phyloP scores from a whole-genome alignment of 805 yeast genomes.

The Limtongia smithiae region DNA sequence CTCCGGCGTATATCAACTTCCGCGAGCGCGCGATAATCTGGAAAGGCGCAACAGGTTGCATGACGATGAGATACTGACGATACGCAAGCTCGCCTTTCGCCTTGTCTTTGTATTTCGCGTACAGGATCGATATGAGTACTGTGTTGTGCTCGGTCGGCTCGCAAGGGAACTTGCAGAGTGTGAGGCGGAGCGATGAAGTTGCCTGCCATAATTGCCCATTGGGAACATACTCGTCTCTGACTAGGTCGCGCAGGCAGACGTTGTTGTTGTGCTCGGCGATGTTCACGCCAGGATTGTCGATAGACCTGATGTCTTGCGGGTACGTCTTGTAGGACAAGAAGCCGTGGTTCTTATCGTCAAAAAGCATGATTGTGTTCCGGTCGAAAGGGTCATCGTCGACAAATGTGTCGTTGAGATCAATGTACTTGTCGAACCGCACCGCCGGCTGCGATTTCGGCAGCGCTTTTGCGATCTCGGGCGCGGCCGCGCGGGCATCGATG shows the following conservation, averaged over 20 bases:
- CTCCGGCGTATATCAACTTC: slow-evolving; percentile 21
- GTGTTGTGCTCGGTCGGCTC: slow-evolving; percentile 25
- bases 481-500: slow-evolving; percentile 18
- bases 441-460: slow-evolving; percentile 15
- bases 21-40: slow-evolving; percentile 19
- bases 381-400: slow-evolving; percentile 5
- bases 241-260: background rate
- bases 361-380: slow-evolving; percentile 19
- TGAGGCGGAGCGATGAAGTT: slow-evolving; percentile 19
- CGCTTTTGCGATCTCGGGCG: slow-evolving; percentile 10
- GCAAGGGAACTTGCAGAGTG: slow-evolving; percentile 27
- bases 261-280: background rate
- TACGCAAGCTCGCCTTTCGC: slow-evolving; percentile 10
- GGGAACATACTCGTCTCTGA: background rate
- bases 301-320: background rate
- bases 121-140: slow-evolving; percentile 15
- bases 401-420: slow-evolving; percentile 12
- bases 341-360: slow-evolving; percentile 10
- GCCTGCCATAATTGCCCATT: slow-evolving; percentile 13
- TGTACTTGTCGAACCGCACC: slow-evolving; percentile 6
- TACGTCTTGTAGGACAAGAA: slow-evolving; percentile 12
- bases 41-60: slow-evolving; percentile 23
- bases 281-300: background rate
- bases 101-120: slow-evolving; percentile 10
- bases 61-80: slow-evolving; percentile 14